phyloP scores from a whole-genome alignment of 306 rosid species.

The Quercus suber region DNA sequence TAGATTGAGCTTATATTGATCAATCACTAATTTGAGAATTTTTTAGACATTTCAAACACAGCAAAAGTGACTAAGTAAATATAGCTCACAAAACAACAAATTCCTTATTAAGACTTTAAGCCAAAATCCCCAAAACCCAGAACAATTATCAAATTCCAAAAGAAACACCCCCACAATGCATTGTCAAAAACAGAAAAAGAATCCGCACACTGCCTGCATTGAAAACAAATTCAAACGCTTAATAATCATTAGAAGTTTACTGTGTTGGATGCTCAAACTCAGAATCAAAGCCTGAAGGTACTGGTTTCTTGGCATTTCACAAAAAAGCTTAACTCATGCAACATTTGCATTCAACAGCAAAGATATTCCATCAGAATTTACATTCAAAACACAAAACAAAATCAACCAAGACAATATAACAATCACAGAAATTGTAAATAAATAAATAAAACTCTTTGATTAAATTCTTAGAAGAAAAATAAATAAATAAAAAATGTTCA shows the following conservation, averaged over 20 bases:
- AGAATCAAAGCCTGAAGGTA: not conserved
- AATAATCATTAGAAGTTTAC: too few species aligned
- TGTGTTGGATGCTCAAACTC: not conserved
- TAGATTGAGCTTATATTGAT: too few species aligned
- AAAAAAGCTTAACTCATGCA: conserved; percentile 11
- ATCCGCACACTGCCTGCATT: not conserved
- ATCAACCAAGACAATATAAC: not conserved
- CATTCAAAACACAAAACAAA: not conserved
- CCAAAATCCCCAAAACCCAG: too few species aligned
- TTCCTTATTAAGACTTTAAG: too few species aligned
- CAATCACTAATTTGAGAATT: too few species aligned
- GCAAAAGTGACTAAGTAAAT: too few species aligned
- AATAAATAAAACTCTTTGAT: not conserved
- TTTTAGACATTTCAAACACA: too few species aligned
- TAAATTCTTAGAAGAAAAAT: not conserved
- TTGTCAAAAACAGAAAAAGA: not conserved
- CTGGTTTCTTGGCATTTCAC: not conserved
- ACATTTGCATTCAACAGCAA: not conserved
- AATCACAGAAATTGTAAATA: not conserved
- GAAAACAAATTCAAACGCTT: too few species aligned
- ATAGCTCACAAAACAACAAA: too few species aligned
- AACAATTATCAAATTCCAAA: not conserved
- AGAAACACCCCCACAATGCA: not conserved
- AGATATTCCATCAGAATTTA: not conserved
- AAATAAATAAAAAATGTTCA: not conserved